phyloP scores from a whole-genome alignment of 2,329 filamentous ascomycete species.

The Nectriaceae sp. region DNA sequence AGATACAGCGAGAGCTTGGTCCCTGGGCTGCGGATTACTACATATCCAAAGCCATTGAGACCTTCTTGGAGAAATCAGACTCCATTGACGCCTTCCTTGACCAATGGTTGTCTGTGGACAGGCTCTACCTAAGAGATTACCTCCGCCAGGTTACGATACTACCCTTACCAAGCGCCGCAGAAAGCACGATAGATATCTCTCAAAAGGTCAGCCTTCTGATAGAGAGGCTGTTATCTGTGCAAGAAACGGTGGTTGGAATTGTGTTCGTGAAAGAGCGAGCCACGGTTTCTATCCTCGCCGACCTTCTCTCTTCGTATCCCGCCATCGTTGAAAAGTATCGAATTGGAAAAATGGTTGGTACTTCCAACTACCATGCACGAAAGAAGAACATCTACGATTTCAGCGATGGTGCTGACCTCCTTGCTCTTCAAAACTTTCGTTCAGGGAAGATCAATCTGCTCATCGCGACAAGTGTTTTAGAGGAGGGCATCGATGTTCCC shows the following conservation, averaged over 20 bases:
- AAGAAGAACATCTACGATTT: constrained; percentile 45
- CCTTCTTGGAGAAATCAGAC: constrained; percentile 30
- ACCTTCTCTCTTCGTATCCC: constrained; percentile 58
- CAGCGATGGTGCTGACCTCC: constrained; percentile 32
- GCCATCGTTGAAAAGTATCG: constrained; percentile 46
- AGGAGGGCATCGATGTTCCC: constrained; percentile 69
- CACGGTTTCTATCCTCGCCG: constrained; percentile 60
- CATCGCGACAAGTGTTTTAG: constrained; percentile 64
- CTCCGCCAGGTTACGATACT: constrained; percentile 39
- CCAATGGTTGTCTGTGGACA: constrained; percentile 51
- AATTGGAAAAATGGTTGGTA: constrained; percentile 58
- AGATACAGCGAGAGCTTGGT: constrained; percentile 62
- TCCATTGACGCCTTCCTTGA: constrained; percentile 31
- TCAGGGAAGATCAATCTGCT: constrained; percentile 57
- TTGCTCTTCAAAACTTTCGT: constrained; percentile 50
- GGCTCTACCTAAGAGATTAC: constrained; percentile 53
- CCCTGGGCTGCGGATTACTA: constrained; percentile 70
- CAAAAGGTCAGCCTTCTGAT: constrained; percentile 61
- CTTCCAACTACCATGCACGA: constrained; percentile 39
- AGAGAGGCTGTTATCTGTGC: constrained; percentile 45
- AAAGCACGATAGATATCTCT: constrained; percentile 43
- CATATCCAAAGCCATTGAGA: constrained; percentile 51
- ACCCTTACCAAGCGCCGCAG: constrained; percentile 13
- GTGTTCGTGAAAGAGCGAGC: constrained; percentile 68
- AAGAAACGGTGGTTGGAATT: constrained; percentile 55